Percentiles rank a stretch among this genome's conserved stretches.
Evolutionary conservation across 306 rosid species (phyloP).

Genomic region (Quercus variabilis): DNA sequence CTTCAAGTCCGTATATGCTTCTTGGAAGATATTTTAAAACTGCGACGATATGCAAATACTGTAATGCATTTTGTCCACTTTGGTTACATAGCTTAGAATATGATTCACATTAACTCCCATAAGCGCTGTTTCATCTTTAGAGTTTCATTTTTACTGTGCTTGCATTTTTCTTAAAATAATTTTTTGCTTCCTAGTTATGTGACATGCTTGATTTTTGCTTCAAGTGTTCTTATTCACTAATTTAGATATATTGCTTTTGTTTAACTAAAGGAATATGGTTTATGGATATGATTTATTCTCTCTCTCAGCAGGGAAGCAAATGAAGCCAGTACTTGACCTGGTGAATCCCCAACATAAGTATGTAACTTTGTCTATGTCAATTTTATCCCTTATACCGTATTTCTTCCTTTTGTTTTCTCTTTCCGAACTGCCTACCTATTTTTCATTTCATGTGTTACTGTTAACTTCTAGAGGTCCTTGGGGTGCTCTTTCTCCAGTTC

Average conservation of each 20-base stretch:
- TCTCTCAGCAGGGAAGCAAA: slow-evolving; percentile 49
- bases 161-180: not conserved
- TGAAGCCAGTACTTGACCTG: slow-evolving; percentile 68
- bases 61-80: not conserved
- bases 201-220: not conserved
- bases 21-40: not conserved
- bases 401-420: not conserved
- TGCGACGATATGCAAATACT: not conserved
- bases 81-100: not conserved
- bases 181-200: not conserved
- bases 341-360: slow-evolving; percentile 87
- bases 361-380: not conserved
- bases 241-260: not conserved
- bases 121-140: not conserved
- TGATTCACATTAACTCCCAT: not conserved
- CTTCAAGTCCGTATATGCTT: not conserved
- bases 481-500: slow-evolving; percentile 95
- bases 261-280: not conserved
- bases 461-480: slow-evolving; percentile 87
- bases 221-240: not conserved
- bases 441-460: not conserved
- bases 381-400: not conserved
- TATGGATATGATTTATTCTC: slow-evolving; percentile 2
- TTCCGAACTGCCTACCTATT: slow-evolving; percentile 8
- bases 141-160: too few species aligned